These are phyloP conservation scores for Heterobasidion occidentale DNA, from an alignment of 1,284 basidiomycete genomes.

Conservation along the genomic window DNA sequence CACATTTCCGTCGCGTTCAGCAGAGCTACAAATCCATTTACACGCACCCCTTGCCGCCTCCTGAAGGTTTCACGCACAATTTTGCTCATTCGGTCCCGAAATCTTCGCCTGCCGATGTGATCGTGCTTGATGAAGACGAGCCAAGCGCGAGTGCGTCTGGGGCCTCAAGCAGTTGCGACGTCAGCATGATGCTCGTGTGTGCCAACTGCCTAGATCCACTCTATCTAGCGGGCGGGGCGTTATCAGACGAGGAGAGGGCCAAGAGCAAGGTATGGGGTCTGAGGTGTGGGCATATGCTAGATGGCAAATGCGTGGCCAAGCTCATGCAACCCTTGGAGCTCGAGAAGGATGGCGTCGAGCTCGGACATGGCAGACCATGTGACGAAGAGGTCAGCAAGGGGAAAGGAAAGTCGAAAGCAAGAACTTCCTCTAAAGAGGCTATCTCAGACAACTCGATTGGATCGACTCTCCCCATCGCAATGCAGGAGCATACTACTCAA, in stretches of 20 bases:
- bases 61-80: slow-evolving; percentile 56
- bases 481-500: background rate
- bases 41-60: slow-evolving; percentile 49
- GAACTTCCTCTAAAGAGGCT: background rate
- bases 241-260: slow-evolving; percentile 23
- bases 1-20: slow-evolving; percentile 14
- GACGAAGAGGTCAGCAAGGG: slow-evolving; percentile 14
- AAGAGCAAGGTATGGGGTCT: slow-evolving; percentile 54
- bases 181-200: slow-evolving; percentile 44
- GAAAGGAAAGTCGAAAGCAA: slow-evolving; percentile 15
- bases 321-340: slow-evolving; percentile 38
- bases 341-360: slow-evolving; percentile 8
- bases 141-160: slow-evolving; percentile 10
- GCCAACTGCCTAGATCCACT: slow-evolving; percentile 54
- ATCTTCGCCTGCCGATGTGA: slow-evolving; percentile 12
- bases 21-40: slow-evolving; percentile 48
- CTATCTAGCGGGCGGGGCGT: slow-evolving; percentile 27
- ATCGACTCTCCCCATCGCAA: background rate
- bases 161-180: background rate
- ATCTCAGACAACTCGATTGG: background rate
- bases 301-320: slow-evolving; percentile 60
- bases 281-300: slow-evolving; percentile 68
- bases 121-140: slow-evolving; percentile 20
- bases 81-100: slow-evolving; percentile 33
- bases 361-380: background rate